Base-by-base conservation (phyloP, 1,284 basidiomycete genomes). In the Pterula multifida region DNA sequence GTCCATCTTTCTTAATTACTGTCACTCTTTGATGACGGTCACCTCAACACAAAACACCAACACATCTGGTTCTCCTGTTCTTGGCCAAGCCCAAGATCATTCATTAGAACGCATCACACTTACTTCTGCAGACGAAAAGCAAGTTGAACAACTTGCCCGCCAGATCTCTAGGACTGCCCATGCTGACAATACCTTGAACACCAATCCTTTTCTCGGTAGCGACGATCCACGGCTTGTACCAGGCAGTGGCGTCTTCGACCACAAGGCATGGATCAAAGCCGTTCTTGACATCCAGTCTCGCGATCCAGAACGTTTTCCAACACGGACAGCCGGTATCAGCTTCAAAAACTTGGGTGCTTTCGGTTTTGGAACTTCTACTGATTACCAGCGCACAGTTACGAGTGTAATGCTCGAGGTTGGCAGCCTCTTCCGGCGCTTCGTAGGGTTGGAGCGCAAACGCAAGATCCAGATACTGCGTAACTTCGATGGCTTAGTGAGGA, bases 401-500 rank as follows among this genome's bases (percentile, higher is more conserved):
- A 48, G 28, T 45, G 45, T 51, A 12, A 23, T 51, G 6, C 22
- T 47, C 12, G 46, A 48, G 24, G 17, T 48, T 13, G 28, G 45
- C 3, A 6, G n/a, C 15, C 24, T 35, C 23, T 25, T 24, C 17
- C 17, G 26, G n/a, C 23, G 26, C 45, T 12, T 36, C n/a, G 19
- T 51, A 6, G 50, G 50, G 13, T 17, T 24, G 26, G 24, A 22
- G 11, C 26, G 28, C 26, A 44, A 32, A 23, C 46, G 50, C n/a
- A 28, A 32, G 28, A 51, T 51, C 17, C 45, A 51, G 28, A 51
- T 51, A n/a, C 35, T 51, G 11, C 45, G 46, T n/a, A 26, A 51
- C 22, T 51, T 51, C 22, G 50, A 51, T 17, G 50, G 50, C 24
- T 44, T 51, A 12, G 45, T 51, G 15, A 51, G 39, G 21, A 23